Evolutionary conservation across 1,139 yeast genomes (phyloP).

Genomic region (Zhuliangozyma blackwelliae): DNA sequence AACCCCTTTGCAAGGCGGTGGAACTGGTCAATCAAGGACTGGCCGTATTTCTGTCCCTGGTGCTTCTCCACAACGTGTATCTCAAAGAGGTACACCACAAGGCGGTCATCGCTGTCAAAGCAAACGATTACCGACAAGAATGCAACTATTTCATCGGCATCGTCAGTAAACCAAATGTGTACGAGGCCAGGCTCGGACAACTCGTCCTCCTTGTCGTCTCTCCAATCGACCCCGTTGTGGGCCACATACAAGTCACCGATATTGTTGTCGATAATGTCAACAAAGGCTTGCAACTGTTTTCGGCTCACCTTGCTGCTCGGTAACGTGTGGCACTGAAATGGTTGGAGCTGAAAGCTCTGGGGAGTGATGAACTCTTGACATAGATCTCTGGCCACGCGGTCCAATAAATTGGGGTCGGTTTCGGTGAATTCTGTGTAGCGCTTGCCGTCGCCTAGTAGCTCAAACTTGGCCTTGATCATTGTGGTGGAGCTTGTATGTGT

Average conservation of each 20-base stretch:
- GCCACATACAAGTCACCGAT: constrained; percentile 26
- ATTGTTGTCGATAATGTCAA: constrained; percentile 26
- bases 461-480: too few species aligned
- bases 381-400: constrained; percentile 7
- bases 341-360: constrained; percentile 1
- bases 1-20: constrained; percentile 22
- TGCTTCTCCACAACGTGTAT: constrained; percentile 37
- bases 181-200: constrained; percentile 43
- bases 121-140: constrained; percentile 43
- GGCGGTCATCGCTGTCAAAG: constrained; percentile 20
- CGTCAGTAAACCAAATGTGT: constrained; percentile 26
- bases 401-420: constrained; percentile 11
- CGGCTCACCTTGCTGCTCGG: constrained; percentile 4
- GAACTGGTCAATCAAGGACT: constrained; percentile 24
- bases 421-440: constrained; percentile 13
- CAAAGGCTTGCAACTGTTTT: constrained; percentile 13
- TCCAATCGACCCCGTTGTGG: constrained; percentile 42
- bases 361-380: background rate
- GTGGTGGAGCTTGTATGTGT: too few species aligned
- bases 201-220: constrained; percentile 37
- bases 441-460: background rate
- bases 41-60: constrained; percentile 34
- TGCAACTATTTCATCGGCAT: constrained; percentile 23
- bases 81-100: constrained; percentile 50
- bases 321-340: constrained; percentile 1